These are phyloP conservation scores for Theileria annulata DNA, from an alignment of 169 alveolate genomes.

Conservation along the genomic window DNA sequence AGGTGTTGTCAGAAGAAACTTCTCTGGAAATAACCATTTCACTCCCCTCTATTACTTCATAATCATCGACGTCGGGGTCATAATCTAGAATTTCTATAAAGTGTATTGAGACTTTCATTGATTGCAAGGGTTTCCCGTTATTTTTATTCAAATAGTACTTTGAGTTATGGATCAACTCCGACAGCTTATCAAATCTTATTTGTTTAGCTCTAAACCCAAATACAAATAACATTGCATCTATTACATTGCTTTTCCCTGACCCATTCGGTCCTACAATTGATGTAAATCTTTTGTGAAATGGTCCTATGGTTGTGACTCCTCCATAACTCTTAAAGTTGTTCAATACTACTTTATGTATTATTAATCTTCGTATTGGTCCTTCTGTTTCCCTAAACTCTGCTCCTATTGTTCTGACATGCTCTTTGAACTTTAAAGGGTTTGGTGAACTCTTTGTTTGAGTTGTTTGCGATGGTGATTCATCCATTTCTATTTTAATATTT, in stretches of 20 bases:
- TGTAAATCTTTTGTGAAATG: slow-evolving; percentile 90
- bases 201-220: slow-evolving; percentile 96
- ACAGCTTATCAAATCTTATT: slow-evolving; percentile 92
- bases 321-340: slow-evolving; percentile 95
- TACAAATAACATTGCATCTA: slow-evolving; percentile 98
- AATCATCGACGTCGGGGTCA: slow-evolving; percentile 59
- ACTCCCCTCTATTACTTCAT: slow-evolving; percentile 55
- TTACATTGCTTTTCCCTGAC: slow-evolving; percentile 98
- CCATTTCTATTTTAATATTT: neutral
- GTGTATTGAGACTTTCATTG: slow-evolving; percentile 90
- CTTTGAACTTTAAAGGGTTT: slow-evolving; percentile 15
- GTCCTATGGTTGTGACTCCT: slow-evolving; percentile 91
- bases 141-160: slow-evolving; percentile 77
- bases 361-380: slow-evolving; percentile 76
- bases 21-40: slow-evolving; percentile 74
- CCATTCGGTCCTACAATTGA: slow-evolving; percentile 98
- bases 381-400: slow-evolving; percentile 47
- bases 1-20: slow-evolving; percentile 72
- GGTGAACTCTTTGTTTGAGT: neutral
- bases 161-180: slow-evolving; percentile 93
- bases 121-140: slow-evolving; percentile 62
- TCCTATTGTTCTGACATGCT: slow-evolving; percentile 59
- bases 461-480: slow-evolving; percentile 5
- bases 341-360: slow-evolving; percentile 86
- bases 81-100: slow-evolving; percentile 86